Percentiles rank a stretch among this genome's conserved stretches.
phyloP scores from a whole-genome alignment of 768 basidiomycete species.

The Hericium coralloides region DNA sequence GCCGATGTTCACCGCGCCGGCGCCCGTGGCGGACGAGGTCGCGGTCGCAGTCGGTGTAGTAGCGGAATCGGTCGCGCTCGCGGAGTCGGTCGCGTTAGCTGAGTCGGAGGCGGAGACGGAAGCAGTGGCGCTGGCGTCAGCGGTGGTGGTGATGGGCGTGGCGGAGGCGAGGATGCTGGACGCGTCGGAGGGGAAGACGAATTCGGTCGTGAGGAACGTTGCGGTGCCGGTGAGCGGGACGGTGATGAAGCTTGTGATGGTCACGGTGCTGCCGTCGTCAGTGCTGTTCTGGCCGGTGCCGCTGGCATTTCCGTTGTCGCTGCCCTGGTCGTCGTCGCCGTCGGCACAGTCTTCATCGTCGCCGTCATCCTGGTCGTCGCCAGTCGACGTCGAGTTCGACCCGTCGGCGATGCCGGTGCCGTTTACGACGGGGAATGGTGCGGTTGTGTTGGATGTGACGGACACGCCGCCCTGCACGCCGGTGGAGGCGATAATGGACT shows the following conservation, averaged over 20 bases:
- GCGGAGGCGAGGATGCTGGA: slow-evolving; percentile 32
- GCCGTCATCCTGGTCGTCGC: neutral
- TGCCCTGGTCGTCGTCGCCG: neutral
- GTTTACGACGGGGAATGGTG: slow-evolving; percentile 11
- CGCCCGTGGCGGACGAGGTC: neutral
- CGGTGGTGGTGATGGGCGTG: slow-evolving; percentile 14
- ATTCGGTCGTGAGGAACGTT: slow-evolving; percentile 28
- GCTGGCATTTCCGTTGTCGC: neutral
- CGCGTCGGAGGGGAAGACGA: slow-evolving; percentile 35
- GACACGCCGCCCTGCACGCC: slow-evolving; percentile 37
- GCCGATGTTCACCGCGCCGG: no score
- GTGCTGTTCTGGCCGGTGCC: slow-evolving; percentile 26
- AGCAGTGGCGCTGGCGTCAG: slow-evolving; percentile 4
- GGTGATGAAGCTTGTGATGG: slow-evolving; percentile 19
- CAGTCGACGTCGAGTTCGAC: neutral
- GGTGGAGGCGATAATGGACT: slow-evolving; percentile 34
- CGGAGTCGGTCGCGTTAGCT: neutral
- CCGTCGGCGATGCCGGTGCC: neutral
- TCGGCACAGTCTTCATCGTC: slow-evolving; percentile 4
- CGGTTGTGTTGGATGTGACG: slow-evolving; percentile 16
- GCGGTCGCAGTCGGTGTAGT: neutral
- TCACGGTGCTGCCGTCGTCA: slow-evolving; percentile 16
- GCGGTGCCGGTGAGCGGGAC: slow-evolving; percentile 11
- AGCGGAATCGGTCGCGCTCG: neutral
- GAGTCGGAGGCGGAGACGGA: neutral